phyloP scores from a whole-genome alignment of 345 rosid genomes.

The Salix koriyanagi region DNA sequence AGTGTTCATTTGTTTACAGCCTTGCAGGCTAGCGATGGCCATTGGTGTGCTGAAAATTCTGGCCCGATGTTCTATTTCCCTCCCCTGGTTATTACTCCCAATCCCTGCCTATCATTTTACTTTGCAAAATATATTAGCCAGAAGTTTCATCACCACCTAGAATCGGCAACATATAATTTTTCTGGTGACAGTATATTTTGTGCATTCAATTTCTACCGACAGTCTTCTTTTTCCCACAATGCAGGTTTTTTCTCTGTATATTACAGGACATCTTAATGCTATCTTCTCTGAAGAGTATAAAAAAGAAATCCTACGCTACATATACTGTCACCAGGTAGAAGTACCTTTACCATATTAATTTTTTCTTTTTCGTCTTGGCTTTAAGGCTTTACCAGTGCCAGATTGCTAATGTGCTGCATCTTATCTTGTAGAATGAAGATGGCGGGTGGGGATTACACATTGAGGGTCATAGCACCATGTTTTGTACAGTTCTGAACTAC shows the following conservation, averaged over 20 bases:
- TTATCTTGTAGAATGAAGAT: not conserved
- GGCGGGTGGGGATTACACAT: conserved; percentile 1
- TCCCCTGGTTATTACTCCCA: conserved; percentile 2
- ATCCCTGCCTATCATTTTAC: too few species aligned
- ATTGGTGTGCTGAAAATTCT: conserved; percentile 16
- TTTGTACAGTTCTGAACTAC: not conserved
- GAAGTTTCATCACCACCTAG: too few species aligned
- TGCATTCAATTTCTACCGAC: not conserved
- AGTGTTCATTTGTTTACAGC: not conserved
- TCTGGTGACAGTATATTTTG: too few species aligned
- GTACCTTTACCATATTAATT: too few species aligned
- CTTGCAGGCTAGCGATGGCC: conserved; percentile 18
- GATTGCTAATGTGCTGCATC: too few species aligned
- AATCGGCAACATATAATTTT: too few species aligned
- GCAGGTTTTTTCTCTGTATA: conserved; percentile 8
- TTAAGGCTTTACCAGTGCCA: too few species aligned
- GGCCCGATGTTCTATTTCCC: conserved; percentile 16
- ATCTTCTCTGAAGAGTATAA: conserved; percentile 3
- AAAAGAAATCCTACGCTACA: conserved; percentile 15
- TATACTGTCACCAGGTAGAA: conserved; percentile 19
- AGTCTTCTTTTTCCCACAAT: too few species aligned
- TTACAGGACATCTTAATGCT: conserved; percentile 14
- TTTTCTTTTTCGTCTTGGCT: too few species aligned
- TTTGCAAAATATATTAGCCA: too few species aligned
- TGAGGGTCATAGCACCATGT: not conserved